Percentiles rank a stretch among this genome's conserved stretches.
Evolutionary conservation across 176 grass and related monocot species (phyloP).

Genomic region (Pontederia paniculata): DNA sequence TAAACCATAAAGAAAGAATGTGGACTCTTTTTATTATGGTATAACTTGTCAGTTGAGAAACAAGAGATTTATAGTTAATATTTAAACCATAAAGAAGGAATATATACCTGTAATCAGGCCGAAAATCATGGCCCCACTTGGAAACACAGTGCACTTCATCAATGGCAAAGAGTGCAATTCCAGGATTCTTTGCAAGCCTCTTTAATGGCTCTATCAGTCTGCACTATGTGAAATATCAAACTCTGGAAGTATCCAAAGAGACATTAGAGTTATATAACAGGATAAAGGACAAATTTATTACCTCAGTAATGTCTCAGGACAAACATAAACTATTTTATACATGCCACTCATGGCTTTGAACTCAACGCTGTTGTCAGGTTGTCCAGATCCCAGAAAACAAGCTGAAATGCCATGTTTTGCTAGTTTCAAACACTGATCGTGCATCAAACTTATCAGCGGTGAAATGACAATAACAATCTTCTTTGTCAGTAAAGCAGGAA

Average conservation of each 20-base stretch:
- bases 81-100: conserved; percentile 34
- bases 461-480: conserved; percentile 86
- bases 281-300: conserved; percentile 9
- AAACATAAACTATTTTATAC: conserved; percentile 96
- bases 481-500: conserved; percentile 64
- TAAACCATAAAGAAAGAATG: no score
- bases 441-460: conserved; percentile 97
- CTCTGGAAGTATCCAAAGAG: conserved; percentile 17
- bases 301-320: conserved; percentile 92
- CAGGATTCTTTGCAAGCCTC: conserved; percentile 77
- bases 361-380: conserved; percentile 69
- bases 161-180: conserved; percentile 86
- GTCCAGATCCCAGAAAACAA: conserved; percentile 95
- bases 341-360: conserved; percentile 78
- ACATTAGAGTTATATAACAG: conserved; percentile 7
- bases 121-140: conserved; percentile 98
- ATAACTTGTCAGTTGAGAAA: not conserved
- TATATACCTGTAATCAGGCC: conserved; percentile 82
- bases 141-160: conserved; percentile 97
- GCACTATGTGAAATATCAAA: conserved; percentile 10
- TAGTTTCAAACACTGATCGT: conserved; percentile 87
- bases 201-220: conserved; percentile 84
- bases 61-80: not conserved
- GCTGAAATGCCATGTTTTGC: conserved; percentile 75
- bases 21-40: no score